Evolutionary conservation across 2,329 filamentous ascomycete genomes (phyloP).

Genomic region (Trichocomaceae sp.): DNA sequence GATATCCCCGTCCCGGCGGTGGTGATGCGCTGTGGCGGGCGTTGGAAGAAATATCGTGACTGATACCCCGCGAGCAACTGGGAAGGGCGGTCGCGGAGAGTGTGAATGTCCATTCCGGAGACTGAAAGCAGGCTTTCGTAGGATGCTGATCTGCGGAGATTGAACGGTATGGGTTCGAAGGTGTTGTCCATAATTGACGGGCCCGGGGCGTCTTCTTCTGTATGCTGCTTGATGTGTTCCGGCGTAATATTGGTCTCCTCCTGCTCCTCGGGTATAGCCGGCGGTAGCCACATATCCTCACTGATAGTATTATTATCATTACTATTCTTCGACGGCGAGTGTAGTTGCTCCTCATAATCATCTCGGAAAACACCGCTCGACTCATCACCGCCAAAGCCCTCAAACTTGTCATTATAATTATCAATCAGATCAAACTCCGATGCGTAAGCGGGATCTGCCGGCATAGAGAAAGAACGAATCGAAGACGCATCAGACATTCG

Average conservation of each 20-base stretch:
- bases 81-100: conserved; percentile 65
- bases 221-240: too few relatives aligned
- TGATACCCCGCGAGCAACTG: conserved; percentile 55
- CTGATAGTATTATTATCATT: conserved; percentile 13
- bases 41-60: conserved; percentile 45
- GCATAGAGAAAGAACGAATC: conserved; percentile 12
- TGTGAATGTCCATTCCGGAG: conserved; percentile 83
- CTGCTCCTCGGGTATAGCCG: conserved; percentile 35
- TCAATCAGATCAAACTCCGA: background rate
- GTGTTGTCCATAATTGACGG: conserved; percentile 1
- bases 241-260: too few relatives aligned
- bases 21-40: conserved; percentile 43
- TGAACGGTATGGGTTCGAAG: conserved; percentile 27
- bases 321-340: background rate
- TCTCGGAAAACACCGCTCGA: background rate
- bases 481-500: conserved; percentile 54
- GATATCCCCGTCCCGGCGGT: conserved; percentile 37
- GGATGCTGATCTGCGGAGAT: conserved; percentile 61
- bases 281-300: conserved; percentile 22
- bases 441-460: background rate
- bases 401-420: conserved; percentile 11
- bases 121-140: conserved; percentile 88
- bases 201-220: conserved; percentile 16
- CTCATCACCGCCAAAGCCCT: conserved; percentile 14
- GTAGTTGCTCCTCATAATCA: background rate